Conservation (phyloP, 805 yeast genomes). For the Maudiozyma pseudohumilis region DNA sequence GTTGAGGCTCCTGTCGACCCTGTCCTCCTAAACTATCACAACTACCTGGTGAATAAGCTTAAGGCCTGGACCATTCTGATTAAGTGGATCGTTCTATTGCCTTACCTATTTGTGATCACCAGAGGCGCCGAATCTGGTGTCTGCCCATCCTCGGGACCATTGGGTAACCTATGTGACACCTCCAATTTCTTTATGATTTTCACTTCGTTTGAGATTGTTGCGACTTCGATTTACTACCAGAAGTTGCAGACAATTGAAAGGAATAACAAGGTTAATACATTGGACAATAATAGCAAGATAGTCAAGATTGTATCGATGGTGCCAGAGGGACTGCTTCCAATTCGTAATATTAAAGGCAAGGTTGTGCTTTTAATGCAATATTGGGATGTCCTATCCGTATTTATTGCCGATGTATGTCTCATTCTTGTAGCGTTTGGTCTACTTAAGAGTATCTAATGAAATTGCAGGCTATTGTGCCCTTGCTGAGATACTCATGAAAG, state of each 20-base stretch:
- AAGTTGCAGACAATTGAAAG: slow-evolving; percentile 20
- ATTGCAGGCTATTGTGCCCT: no score
- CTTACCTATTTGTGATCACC: slow-evolving; percentile 23
- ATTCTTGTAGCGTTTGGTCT: slow-evolving; percentile 25
- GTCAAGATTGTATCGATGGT: slow-evolving; percentile 23
- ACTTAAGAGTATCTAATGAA: slow-evolving; percentile 13
- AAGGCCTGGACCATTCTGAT: slow-evolving; percentile 24
- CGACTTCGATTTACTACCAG: slow-evolving; percentile 27
- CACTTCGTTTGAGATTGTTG: slow-evolving; percentile 27
- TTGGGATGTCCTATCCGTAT: slow-evolving; percentile 28
- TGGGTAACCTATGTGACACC: slow-evolving; percentile 13
- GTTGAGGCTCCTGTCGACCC: slow-evolving; percentile 17
- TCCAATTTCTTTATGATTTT: slow-evolving; percentile 28
- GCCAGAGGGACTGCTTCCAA: slow-evolving; percentile 29
- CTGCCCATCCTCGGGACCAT: slow-evolving; percentile 1
- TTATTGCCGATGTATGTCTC: slow-evolving; percentile 27
- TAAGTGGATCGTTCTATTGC: slow-evolving; percentile 27
- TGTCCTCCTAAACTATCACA: slow-evolving; percentile 20
- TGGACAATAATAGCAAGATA: slow-evolving; percentile 23
- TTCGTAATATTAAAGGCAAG: slow-evolving; percentile 22
- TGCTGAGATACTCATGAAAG: no score
- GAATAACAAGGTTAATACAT: slow-evolving; percentile 18
- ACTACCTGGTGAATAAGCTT: slow-evolving; percentile 20
- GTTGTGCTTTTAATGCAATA: slow-evolving; percentile 20
- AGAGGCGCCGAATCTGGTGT: slow-evolving; percentile 8